phyloP scores from a whole-genome alignment of 176 grass and related monocot species.

The Juncus inflexus region DNA sequence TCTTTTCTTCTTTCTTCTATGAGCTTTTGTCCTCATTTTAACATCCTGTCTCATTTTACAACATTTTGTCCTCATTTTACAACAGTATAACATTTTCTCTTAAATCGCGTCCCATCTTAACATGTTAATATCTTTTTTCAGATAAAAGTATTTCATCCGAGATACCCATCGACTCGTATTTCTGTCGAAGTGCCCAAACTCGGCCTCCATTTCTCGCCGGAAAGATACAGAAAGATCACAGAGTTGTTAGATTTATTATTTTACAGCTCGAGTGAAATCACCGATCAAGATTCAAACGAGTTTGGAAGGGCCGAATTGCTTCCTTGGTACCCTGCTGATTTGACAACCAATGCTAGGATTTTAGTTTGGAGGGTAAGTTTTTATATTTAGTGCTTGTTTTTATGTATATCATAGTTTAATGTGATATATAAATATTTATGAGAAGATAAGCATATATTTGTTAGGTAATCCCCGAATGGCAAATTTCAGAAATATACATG shows the following conservation, averaged over 20 bases:
- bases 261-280: conserved; percentile 43
- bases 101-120: background rate
- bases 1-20: no score
- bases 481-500: background rate
- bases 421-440: conserved; percentile 9
- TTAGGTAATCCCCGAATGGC: no score
- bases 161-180: conserved; percentile 83
- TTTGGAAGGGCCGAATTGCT: conserved; percentile 33
- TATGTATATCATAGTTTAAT: background rate
- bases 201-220: conserved; percentile 84
- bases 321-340: conserved; percentile 90
- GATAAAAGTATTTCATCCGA: conserved; percentile 91
- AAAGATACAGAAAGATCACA: conserved; percentile 70
- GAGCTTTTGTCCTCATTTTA: no score
- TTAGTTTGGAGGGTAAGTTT: conserved; percentile 89
- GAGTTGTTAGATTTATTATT: conserved; percentile 64
- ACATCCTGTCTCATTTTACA: background rate
- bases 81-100: background rate
- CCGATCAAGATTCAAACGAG: conserved; percentile 39
- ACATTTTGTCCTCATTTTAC: background rate
- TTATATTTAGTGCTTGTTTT: background rate
- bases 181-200: conserved; percentile 97
- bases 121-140: conserved; percentile 32
- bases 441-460: background rate
- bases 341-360: conserved; percentile 77